Evolutionary conservation across 1,284 basidiomycete genomes (phyloP).

Genomic region (Schizophyllum amplum): DNA sequence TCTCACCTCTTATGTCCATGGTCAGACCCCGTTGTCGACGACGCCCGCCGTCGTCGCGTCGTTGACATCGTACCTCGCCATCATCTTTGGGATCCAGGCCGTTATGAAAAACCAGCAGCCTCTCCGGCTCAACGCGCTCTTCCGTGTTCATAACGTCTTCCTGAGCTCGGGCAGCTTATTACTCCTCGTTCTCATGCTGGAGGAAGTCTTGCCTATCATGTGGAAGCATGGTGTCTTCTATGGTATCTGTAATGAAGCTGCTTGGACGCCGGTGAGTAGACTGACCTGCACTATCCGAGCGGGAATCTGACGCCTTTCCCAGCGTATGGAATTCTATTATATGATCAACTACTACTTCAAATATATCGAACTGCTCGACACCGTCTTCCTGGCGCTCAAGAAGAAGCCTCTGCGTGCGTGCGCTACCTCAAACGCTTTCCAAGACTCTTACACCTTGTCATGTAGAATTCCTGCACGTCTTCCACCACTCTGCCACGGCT

Average conservation of each 20-base stretch:
- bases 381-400: constrained; percentile 95
- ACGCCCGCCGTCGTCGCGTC: constrained; percentile 61
- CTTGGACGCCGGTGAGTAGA: constrained; percentile 80
- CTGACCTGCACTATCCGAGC: constrained; percentile 6
- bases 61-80: constrained; percentile 75
- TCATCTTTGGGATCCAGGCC: constrained; percentile 83
- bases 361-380: constrained; percentile 91
- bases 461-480: constrained; percentile 92
- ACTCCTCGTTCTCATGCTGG: constrained; percentile 80
- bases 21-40: constrained; percentile 77
- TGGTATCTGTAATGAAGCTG: constrained; percentile 68
- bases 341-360: constrained; percentile 99
- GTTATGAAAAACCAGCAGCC: constrained; percentile 77
- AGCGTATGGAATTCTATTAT: constrained; percentile 90
- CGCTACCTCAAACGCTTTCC: constrained; percentile 4
- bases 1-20: constrained; percentile 62
- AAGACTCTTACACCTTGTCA: constrained; percentile 8
- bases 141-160: constrained; percentile 89
- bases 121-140: constrained; percentile 78
- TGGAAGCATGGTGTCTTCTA: constrained; percentile 66
- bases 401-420: constrained; percentile 89
- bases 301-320: constrained; percentile 7
- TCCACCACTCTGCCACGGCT: constrained; percentile 98
- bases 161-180: constrained; percentile 79
- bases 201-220: constrained; percentile 79